phyloP scores from a whole-genome alignment of 2,329 filamentous ascomycete species.

The Fusarium falciforme region DNA sequence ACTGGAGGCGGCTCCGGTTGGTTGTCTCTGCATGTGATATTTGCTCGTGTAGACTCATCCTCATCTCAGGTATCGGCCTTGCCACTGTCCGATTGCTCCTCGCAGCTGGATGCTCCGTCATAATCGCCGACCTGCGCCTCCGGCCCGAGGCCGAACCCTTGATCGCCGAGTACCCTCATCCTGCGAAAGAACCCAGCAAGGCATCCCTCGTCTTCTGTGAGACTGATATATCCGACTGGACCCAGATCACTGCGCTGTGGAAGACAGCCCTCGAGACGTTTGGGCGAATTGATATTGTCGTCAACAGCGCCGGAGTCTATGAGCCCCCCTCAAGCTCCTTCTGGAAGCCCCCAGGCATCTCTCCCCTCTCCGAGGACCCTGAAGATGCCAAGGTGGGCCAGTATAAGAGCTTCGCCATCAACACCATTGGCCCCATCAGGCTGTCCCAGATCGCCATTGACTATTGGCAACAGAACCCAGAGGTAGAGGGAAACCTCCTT shows the following conservation, averaged over 20 bases:
- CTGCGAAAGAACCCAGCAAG: not conserved
- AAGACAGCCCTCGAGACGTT: constrained; percentile 56
- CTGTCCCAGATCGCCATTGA: constrained; percentile 42
- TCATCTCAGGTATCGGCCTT: constrained; percentile 6
- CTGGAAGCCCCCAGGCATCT: constrained; percentile 39
- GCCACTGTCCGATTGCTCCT: constrained; percentile 4
- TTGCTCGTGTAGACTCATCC: not conserved
- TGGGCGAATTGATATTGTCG: constrained; percentile 67
- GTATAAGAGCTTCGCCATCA: constrained; percentile 41
- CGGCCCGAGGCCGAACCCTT: not conserved
- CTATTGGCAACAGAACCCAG: constrained; percentile 43
- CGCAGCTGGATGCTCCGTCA: constrained; percentile 12
- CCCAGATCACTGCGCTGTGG: constrained; percentile 39
- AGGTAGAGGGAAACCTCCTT: constrained; percentile 34
- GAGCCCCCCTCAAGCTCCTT: constrained; percentile 42
- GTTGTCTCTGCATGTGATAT: not conserved
- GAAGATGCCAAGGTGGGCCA: constrained; percentile 27
- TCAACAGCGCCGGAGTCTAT: constrained; percentile 71
- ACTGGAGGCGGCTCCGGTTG: constrained; percentile 16
- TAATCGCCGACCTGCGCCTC: constrained; percentile 6
- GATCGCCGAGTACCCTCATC: not conserved
- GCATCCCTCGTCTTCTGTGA: constrained; percentile 32
- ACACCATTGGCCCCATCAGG: constrained; percentile 40
- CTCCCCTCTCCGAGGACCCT: constrained; percentile 23
- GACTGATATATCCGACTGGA: constrained; percentile 40